Base-by-base conservation (phyloP, 768 basidiomycete genomes). In the Hysterangium stoloniferum region DNA sequence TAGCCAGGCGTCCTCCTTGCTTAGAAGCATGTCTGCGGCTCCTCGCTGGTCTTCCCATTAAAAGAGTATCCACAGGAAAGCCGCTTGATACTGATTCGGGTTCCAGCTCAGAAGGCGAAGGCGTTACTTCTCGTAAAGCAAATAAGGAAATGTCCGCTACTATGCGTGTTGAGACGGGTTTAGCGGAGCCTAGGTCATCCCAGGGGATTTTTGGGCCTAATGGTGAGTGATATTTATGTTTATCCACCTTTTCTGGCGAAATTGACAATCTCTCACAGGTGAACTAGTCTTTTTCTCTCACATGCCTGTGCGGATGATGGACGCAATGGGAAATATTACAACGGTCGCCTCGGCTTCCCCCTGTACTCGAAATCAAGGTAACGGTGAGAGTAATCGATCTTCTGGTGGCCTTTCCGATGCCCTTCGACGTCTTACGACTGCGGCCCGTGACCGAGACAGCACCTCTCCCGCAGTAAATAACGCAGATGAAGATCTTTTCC, bases 121-220 rank as follows among this genome's bases (percentile, higher is more conserved):
- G 60, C 54, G 43, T 57, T 52, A 35, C 20, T 3, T 24, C 46
- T 67, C 66, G 58, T 76, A 69, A 60, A 62, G 62, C 56, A 6
- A 42, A 42, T 41, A 73, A 75, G 54, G 80, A 80, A 27, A 59
- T 72, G 9, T 74, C 78, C 0, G 71, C 78, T 31, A 71, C 78
- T 0, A 57, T 84, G 54, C 71, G 80, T 44, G 79, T 73, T 44
- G 75, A 81, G 57, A 86, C 89, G 66, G 90, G 90, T 61, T 63
- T 91, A 5, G 83, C 86, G 0, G 89, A 92, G 63, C 84, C 90
- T 1, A 70, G 87, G 54, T 89, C 86, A 0, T 90, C 87, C 1
- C 91, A 93, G 59, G 92, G 88, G 2, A 77, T 82, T 0, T 95
- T 94, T 69, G 87, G 91, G 1, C 86, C 87, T 0, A 89, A 90